Evolutionary conservation across 345 rosid species (phyloP).

Genomic region (Salix udensis): DNA sequence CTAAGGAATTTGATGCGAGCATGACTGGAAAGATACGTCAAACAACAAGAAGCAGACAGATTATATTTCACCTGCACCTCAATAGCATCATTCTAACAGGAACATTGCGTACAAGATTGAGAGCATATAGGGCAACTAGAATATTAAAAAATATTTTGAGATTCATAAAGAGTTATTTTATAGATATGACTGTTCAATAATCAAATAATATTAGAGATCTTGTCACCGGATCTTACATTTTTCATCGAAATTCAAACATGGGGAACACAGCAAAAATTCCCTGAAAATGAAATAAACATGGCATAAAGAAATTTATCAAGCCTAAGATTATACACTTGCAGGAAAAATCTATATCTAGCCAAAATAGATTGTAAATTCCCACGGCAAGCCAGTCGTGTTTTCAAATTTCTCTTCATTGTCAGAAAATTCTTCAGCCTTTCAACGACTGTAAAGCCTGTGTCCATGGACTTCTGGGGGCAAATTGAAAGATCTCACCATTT

Average conservation of each 20-base stretch:
- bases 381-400: background rate
- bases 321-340: background rate
- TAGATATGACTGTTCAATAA: background rate
- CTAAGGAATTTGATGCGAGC: too few species aligned
- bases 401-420: slow-evolving; percentile 10
- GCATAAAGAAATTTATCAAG: background rate
- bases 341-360: background rate
- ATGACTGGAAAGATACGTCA: too few species aligned
- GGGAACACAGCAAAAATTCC: slow-evolving; percentile 12
- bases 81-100: background rate
- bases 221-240: background rate
- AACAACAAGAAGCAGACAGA: background rate
- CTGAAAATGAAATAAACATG: background rate
- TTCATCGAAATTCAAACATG: background rate
- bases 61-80: background rate
- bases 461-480: background rate
- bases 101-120: background rate
- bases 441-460: background rate
- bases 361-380: background rate
- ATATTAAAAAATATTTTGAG: too few species aligned
- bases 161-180: background rate
- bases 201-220: background rate
- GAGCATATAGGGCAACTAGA: background rate
- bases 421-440: background rate
- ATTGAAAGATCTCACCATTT: slow-evolving; percentile 31